Evolutionary conservation across 1,284 basidiomycete species (phyloP).

Genomic region (Cronartium quercuum): DNA sequence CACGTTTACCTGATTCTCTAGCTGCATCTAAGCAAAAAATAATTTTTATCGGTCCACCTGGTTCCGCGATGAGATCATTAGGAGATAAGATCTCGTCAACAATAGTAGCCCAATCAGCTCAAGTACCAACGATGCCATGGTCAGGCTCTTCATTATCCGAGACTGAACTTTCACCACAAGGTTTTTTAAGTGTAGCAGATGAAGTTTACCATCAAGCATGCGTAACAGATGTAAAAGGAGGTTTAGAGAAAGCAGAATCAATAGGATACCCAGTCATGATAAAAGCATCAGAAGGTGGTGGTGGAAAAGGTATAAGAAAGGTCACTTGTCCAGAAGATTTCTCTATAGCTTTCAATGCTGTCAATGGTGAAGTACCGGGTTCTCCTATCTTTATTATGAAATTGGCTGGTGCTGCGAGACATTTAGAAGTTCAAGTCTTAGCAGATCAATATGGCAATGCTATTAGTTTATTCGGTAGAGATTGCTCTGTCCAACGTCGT

Average conservation of each 20-base stretch:
- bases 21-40: slow-evolving; percentile 89
- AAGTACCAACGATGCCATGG: slow-evolving; percentile 99
- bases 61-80: slow-evolving; percentile 96
- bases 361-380: slow-evolving; percentile 92
- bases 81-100: slow-evolving; percentile 99
- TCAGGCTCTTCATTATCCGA: slow-evolving; percentile 91
- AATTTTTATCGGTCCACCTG: slow-evolving; percentile 98
- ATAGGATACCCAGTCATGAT: slow-evolving; percentile 99
- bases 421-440: slow-evolving; percentile 95
- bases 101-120: slow-evolving; percentile 93
- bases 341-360: slow-evolving; percentile 88
- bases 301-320: slow-evolving; percentile 96
- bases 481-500: slow-evolving; percentile 97
- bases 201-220: slow-evolving; percentile 85
- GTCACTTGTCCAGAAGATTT: slow-evolving; percentile 79
- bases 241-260: slow-evolving; percentile 70
- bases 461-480: slow-evolving; percentile 96
- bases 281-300: slow-evolving; percentile 98
- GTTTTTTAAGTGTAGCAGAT: slow-evolving; percentile 90
- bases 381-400: slow-evolving; percentile 99
- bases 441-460: slow-evolving; percentile 99
- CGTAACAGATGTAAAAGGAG: slow-evolving; percentile 81
- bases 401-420: slow-evolving; percentile 91
- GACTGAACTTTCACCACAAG: slow-evolving; percentile 74
- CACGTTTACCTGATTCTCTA: slow-evolving; percentile 90